Conservation (phyloP, 2,329 filamentous ascomycete species). For the Colletotrichum filicis region DNA sequence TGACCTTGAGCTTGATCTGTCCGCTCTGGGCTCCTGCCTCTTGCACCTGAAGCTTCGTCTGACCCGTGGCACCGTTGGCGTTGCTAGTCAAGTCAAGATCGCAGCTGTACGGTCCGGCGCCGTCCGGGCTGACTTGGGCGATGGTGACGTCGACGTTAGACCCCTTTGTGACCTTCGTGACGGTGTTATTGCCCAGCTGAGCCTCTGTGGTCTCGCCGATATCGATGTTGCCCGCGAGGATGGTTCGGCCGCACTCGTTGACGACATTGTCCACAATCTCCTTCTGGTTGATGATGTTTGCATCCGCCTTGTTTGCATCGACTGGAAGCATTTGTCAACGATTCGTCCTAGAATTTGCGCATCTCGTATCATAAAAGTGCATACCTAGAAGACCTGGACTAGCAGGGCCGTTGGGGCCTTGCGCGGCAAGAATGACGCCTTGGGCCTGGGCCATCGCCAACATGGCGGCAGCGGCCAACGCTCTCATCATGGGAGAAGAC, state of each 20-base stretch:
- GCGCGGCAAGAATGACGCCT: constrained; percentile 58
- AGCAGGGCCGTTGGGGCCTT: constrained; percentile 55
- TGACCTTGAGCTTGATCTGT: constrained; percentile 66
- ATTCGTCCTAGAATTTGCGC: constrained; percentile 58
- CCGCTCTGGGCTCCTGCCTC: constrained; percentile 66
- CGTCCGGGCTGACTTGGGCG: constrained; percentile 65
- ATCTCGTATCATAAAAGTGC: background rate
- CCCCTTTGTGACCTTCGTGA: constrained; percentile 62
- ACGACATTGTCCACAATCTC: constrained; percentile 63
- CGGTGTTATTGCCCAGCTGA: constrained; percentile 54
- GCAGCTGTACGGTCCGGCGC: constrained; percentile 65
- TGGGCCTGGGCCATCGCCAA: constrained; percentile 53
- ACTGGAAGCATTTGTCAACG: constrained; percentile 68
- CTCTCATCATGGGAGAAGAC: constrained; percentile 44
- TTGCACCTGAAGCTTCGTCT: constrained; percentile 59
- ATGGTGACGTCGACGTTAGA: constrained; percentile 58
- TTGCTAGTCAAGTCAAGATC: constrained; percentile 63
- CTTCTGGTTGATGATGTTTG: constrained; percentile 70
- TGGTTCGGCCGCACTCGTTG: constrained; percentile 71
- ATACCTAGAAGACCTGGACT: constrained; percentile 61
- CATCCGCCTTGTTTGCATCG: constrained; percentile 72
- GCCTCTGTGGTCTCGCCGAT: constrained; percentile 66
- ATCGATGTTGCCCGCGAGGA: constrained; percentile 70
- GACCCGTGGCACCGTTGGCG: constrained; percentile 54
- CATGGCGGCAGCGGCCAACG: constrained; percentile 47